Base-by-base conservation (phyloP, 2,329 filamentous ascomycete genomes). In the Phialocephala subalpina region DNA sequence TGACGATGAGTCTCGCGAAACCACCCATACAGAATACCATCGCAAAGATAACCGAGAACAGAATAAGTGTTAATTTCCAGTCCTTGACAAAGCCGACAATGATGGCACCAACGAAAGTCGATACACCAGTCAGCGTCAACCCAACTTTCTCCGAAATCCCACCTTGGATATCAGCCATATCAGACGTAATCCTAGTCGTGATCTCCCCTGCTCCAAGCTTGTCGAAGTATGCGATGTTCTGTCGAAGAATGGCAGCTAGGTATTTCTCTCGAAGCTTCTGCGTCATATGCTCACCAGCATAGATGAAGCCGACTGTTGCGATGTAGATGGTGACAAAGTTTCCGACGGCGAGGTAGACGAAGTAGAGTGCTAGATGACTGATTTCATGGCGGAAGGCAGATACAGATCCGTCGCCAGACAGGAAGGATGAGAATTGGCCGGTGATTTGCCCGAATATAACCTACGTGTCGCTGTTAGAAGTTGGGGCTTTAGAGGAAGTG, bases 181-280 rank as follows among this genome's bases (percentile, higher is more conserved):
- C 94, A 14, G 93, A 90, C 0, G 94, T 97, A 73, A 97, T 97
- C 64, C 94, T 89, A 1, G 93, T 97, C 0, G 94, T 97, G 67
- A 97, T 92, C 79, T 97, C 94, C 63, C 94, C 94, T 35, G 93
- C 91, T 60, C 94, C 94, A 18, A 97, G 85, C 74, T 94, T 94
- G 78, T 98, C 95, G 79, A 96, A 97, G 78, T 92, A 97, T 56
- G 87, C 93, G 76, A 97, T 94, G 77, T 97, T 97, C 77, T 97
- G 93, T 64, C 87, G 87, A 80, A 97, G 81, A 74, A 93, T 93
- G 67, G 91, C 92, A 72, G 89, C 85, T 2, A 98, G 86, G 73
- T 97, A 98, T 71, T 91, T 85, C 76, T 93, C 87, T 64, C 94
- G 88, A 72, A 94, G 91, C 79, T 92, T 92, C 69, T 87, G 86